Percentiles rank a stretch among this genome's conserved stretches.
These are phyloP conservation scores for Verticillium nubilum DNA, from an alignment of 2,329 filamentous ascomycete genomes.

Conservation along the genomic window DNA sequence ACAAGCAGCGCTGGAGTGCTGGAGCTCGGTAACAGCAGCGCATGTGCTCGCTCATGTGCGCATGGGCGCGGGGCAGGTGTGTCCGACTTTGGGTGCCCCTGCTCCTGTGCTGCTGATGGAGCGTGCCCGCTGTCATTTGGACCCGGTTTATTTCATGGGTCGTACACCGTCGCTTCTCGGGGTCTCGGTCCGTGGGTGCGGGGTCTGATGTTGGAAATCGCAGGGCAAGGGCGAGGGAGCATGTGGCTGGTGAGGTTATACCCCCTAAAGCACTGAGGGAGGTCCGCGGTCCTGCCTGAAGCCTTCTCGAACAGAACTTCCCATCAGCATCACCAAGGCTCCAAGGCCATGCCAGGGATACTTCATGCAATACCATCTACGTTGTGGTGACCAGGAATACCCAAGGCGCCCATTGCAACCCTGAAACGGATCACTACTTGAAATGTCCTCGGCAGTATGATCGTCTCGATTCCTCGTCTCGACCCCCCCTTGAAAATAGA, in stretches of 20 bases:
- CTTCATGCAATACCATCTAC: too few species aligned
- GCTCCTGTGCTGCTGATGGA: neutral
- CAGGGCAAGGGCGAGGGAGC: neutral
- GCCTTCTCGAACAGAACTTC: neutral
- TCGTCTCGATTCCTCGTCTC: neutral
- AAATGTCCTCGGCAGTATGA: neutral
- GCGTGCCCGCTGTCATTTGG: neutral
- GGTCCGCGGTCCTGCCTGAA: neutral
- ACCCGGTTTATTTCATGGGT: neutral
- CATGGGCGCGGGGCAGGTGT: conserved; percentile 12
- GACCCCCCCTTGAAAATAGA: neutral
- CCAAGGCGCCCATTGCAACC: neutral
- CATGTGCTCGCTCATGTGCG: conserved; percentile 1
- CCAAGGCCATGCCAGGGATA: too few species aligned
- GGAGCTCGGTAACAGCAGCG: neutral
- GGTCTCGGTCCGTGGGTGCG: neutral
- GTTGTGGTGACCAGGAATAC: too few species aligned
- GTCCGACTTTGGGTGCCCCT: conserved; percentile 7
- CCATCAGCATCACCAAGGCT: neutral
- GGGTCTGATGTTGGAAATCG: neutral
- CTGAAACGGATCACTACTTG: neutral
- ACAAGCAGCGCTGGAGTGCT: neutral
- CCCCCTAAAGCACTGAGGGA: neutral
- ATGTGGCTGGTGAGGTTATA: neutral
- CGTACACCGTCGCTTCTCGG: neutral